Base-by-base conservation (phyloP, 805 yeast species). In the Metschnikowia drakensbergensis region DNA sequence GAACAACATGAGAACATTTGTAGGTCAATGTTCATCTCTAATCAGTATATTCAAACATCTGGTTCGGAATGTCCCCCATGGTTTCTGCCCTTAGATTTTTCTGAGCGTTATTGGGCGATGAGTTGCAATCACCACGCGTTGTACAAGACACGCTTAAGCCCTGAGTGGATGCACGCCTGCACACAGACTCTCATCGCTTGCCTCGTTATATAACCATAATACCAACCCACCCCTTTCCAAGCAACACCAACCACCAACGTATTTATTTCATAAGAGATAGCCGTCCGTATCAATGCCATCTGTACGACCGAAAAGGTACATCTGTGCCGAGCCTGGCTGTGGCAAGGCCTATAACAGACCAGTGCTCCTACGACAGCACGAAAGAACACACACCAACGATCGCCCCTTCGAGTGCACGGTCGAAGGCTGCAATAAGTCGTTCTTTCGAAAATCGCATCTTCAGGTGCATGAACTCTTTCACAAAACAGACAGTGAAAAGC, bases 341-440 rank as follows among this genome's bases (percentile, higher is more conserved):
- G 77, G 68, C 29, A 92, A 89, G 63, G 77, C 86, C 1, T 92
- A 89, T 59, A 71, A 86, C 5, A 75, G 92, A 42, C 97, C 97
- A 0, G 83, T 95, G 1, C 72, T 89, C 8, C 70, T 94, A 44
- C 87, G 84, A 32, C 96, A 88, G 58, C 99, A 90, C 65, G 68
- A 75, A 63, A 75, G 90, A 55, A 74, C 90, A 1, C 97, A 90
- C 64, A 80, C 89, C 4, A 79, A 81, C 53, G 92, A 86, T 54
- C 76, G 95, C 50, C 96, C 96, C 0, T 90, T 79, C 60, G 65
- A 64, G 33, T 87, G 97, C 64, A 67, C 71, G 5, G 71, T 69
- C 11, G 62, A 66, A 2, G 70, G 65, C 3, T 94, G 99, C 65
- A 72, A 67, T 0, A 80, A 79, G 52, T 64, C 84, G 0, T 94